A percentile compares a stretch with the other conserved stretches of the same genome.
These are phyloP conservation scores for Xenoacremonium recifei DNA, from an alignment of 2,329 filamentous ascomycete species.

Conservation along the genomic window DNA sequence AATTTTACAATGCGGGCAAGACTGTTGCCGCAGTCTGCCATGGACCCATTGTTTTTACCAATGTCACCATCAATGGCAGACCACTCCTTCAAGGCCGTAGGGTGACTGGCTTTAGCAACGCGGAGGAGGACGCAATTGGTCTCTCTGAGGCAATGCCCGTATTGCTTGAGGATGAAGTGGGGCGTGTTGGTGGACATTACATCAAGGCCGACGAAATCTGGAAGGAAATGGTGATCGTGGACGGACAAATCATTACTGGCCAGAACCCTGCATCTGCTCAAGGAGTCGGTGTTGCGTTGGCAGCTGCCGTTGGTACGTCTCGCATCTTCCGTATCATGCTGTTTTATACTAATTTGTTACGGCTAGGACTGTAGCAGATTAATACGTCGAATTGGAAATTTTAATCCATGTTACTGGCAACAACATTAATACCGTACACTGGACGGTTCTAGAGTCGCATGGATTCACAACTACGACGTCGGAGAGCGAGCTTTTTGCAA, in stretches of 20 bases:
- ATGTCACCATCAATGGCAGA: conserved; percentile 54
- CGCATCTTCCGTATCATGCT: no score
- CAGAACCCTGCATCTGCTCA: conserved; percentile 57
- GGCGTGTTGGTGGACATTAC: conserved; percentile 52
- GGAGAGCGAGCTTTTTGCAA: no score
- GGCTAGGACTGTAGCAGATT: no score
- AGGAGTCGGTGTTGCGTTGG: conserved; percentile 50
- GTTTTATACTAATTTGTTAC: no score
- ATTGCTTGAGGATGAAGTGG: conserved; percentile 55
- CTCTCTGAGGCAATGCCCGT: conserved; percentile 56
- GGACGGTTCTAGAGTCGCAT: no score
- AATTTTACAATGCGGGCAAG: conserved; percentile 62
- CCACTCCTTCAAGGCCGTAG: conserved; percentile 54
- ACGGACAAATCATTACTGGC: conserved; percentile 54
- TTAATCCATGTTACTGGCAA: no score
- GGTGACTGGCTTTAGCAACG: conserved; percentile 63
- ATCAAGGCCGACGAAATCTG: conserved; percentile 53
- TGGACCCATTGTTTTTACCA: conserved; percentile 61
- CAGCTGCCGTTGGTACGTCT: conserved; percentile 41
- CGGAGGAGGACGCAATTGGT: conserved; percentile 49
- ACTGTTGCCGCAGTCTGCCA: conserved; percentile 68
- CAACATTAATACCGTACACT: no score
- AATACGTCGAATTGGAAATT: no score
- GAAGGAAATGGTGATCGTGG: conserved; percentile 48
- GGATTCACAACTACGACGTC: no score